Conservation (phyloP, 2,329 filamentous ascomycete species). For the Sclerotinia minor region DNA sequence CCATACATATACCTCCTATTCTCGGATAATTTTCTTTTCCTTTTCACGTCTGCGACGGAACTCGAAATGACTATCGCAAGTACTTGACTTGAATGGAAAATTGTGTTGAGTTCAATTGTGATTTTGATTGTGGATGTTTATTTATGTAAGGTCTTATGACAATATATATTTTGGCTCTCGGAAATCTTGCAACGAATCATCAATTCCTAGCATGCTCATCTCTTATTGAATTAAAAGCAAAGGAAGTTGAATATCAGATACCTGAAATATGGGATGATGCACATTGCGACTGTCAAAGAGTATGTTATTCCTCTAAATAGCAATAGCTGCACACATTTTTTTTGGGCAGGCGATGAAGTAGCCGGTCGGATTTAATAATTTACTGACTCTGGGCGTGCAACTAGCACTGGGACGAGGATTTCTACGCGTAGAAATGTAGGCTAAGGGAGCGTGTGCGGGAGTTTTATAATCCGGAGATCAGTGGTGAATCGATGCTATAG, state of each 20-base stretch:
- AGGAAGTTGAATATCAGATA: background rate
- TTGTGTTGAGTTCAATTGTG: background rate
- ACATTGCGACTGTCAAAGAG: background rate
- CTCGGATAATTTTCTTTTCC: background rate
- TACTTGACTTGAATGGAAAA: background rate
- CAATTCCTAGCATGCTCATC: background rate
- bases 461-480: background rate
- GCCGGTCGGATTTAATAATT: too few relatives aligned
- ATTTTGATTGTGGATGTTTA: background rate
- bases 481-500: background rate
- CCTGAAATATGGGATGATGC: background rate
- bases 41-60: background rate
- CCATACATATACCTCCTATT: background rate
- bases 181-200: background rate
- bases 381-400: too few relatives aligned
- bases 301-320: background rate
- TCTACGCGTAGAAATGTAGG: background rate
- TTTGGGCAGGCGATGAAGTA: too few relatives aligned
- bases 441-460: background rate
- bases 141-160: background rate
- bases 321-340: too few relatives aligned
- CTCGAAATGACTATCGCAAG: background rate
- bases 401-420: background rate
- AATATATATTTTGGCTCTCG: background rate
- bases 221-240: background rate